Base-by-base conservation (phyloP, 140 eudicot genomes). In the Senecio squalidus region DNA sequence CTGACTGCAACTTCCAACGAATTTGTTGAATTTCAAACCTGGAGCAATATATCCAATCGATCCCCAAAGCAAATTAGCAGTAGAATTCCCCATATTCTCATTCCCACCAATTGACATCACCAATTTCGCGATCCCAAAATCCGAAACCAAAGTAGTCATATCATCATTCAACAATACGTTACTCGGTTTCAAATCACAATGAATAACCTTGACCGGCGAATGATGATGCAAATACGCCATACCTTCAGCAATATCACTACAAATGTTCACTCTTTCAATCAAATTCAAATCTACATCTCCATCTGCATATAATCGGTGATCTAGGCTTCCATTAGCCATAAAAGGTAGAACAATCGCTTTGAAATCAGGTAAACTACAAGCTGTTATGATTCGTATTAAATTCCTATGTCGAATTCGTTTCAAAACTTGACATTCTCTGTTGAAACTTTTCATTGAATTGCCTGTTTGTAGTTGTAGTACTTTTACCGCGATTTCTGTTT, bases 111-210 rank as follows among this genome's bases (percentile, higher is more conserved):
- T 58, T 34, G 74, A 64, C 82, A 54, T 72, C 14, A 60, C 85
- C 64, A 82, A 23, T 31, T 74, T 82, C 9, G 89, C 74, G 2
- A 82, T 82, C 56, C 89, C 89, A 20, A 82, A 82, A 63, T 82
- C 89, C 0, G 85, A 67, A 44, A 82, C 85, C 71, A 82, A 53
- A 49, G 89, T 85, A 3, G 82, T 82, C 75, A 82, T 26, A 18
- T 82, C 82, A 30, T 82, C 80, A 8, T 82, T 75, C 11, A 82
- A 79, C 36, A 82, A 80, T 29, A 83, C 78, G 47, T 83, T 83
- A 75, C 91, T 83, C 4, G 91, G 86, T 64, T 83, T 83, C 23
- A 83, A 70, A 70, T 83, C 91, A 58, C 91, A 83, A 47, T 83
- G 91, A 39, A 83, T 58, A 44, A 83, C 86, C 54, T 79, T 72